Evolutionary conservation across 768 basidiomycete species (phyloP).

Genomic region (Russula earlei): DNA sequence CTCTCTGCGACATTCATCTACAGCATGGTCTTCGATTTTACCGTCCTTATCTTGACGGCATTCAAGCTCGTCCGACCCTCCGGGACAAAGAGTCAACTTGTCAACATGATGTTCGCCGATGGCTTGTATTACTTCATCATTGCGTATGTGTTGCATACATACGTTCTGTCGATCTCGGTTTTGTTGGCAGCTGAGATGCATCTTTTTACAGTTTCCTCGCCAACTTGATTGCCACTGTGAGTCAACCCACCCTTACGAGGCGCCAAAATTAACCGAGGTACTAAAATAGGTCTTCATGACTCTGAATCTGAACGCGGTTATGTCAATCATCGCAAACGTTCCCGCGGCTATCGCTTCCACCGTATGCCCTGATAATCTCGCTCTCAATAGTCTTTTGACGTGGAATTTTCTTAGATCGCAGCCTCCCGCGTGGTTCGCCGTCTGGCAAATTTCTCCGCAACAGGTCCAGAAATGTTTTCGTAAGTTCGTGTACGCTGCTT

Average conservation of each 20-base stretch:
- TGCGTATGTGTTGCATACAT: constrained; percentile 38
- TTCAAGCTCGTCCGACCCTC: constrained; percentile 41
- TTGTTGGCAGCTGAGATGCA: constrained; percentile 22
- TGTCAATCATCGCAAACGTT: constrained; percentile 58
- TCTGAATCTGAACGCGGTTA: constrained; percentile 52
- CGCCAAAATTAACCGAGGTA: neutral
- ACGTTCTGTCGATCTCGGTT: neutral
- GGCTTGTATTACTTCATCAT: constrained; percentile 70
- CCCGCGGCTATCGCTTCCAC: constrained; percentile 36
- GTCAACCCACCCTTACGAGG: neutral
- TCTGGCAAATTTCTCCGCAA: constrained; percentile 38
- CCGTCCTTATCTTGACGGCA: constrained; percentile 49
- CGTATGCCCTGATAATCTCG: neutral
- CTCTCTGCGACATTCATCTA: constrained; percentile 68
- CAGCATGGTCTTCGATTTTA: constrained; percentile 64
- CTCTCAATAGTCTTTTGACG: neutral
- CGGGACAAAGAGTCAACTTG: constrained; percentile 36
- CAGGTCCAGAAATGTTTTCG: constrained; percentile 26
- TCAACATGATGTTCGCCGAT: constrained; percentile 58
- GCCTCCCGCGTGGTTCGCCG: constrained; percentile 53
- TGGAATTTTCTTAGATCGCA: constrained; percentile 35
- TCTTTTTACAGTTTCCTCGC: constrained; percentile 29
- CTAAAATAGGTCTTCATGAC: constrained; percentile 58
- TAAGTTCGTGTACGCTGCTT: constrained; percentile 6
- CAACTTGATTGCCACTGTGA: constrained; percentile 33